These are phyloP conservation scores for Skeletonema menzelii DNA, from an alignment of 108 stramenopile species.

Conservation along the genomic window DNA sequence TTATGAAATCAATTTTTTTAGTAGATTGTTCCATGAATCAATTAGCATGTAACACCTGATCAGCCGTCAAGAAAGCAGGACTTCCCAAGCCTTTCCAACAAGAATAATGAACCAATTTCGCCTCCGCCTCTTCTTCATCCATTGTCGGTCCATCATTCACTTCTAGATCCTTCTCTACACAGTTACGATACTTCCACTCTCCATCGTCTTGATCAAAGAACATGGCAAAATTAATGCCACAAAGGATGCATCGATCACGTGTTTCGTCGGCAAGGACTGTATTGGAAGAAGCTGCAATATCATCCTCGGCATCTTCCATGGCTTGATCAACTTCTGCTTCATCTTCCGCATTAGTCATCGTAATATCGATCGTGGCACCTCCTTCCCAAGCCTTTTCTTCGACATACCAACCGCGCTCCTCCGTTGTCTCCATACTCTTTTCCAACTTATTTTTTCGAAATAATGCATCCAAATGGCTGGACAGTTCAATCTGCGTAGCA, in stretches of 20 bases:
- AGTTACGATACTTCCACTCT: constrained; percentile 83
- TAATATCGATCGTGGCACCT: not conserved
- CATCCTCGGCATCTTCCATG: constrained; percentile 11
- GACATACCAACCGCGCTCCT: constrained; percentile 86
- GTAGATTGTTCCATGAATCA: not conserved
- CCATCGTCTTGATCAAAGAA: constrained; percentile 90
- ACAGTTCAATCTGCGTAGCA: constrained; percentile 72
- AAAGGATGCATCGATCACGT: constrained; percentile 75
- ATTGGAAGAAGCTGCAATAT: constrained; percentile 25
- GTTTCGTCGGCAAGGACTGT: constrained; percentile 77
- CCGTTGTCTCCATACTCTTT: constrained; percentile 69
- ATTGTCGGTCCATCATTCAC: constrained; percentile 62
- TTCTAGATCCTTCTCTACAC: constrained; percentile 72
- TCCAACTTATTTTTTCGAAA: constrained; percentile 78
- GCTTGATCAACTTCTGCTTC: constrained; percentile 11
- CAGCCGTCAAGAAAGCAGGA: constrained; percentile 62
- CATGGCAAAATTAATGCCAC: constrained; percentile 88
- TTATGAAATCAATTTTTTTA: not conserved
- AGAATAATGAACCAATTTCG: constrained; percentile 72
- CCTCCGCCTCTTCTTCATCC: constrained; percentile 55
- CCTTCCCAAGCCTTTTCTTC: constrained; percentile 52
- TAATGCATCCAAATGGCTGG: constrained; percentile 74
- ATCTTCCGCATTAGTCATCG: not conserved
- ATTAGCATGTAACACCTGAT: constrained; percentile 64
- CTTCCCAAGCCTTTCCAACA: constrained; percentile 81